phyloP scores from a whole-genome alignment of 352 stramenopile genomes.

The Bremia lactucae region DNA sequence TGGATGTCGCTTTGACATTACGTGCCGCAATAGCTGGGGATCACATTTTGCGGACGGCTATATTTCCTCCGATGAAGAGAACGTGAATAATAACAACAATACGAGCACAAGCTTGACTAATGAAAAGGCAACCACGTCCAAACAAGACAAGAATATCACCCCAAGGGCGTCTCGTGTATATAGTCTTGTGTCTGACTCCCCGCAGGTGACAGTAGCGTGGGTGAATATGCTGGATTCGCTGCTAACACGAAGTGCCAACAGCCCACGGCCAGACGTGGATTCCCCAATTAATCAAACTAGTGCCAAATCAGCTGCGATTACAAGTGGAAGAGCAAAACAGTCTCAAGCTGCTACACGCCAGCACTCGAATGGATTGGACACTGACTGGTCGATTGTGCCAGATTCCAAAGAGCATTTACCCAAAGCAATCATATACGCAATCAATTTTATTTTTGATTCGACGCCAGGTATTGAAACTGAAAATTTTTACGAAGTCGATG shows the following conservation, averaged over 20 bases:
- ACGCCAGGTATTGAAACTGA: constrained; percentile 65
- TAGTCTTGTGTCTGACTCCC: constrained; percentile 68
- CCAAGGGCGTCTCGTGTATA: constrained; percentile 59
- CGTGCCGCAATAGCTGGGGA: constrained; percentile 65
- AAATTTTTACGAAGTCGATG: constrained; percentile 57
- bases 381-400: constrained; percentile 33
- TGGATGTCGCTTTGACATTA: constrained; percentile 77
- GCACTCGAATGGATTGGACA: constrained; percentile 32
- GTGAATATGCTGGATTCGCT: constrained; percentile 66
- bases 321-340: constrained; percentile 21
- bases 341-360: constrained; percentile 20
- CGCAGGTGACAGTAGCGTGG: constrained; percentile 60
- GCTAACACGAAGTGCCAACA: constrained; percentile 62
- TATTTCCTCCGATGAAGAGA: constrained; percentile 66
- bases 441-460: constrained; percentile 81
- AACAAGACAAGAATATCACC: constrained; percentile 41
- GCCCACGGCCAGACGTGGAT: constrained; percentile 42
- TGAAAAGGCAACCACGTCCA: constrained; percentile 13
- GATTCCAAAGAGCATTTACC: constrained; percentile 39
- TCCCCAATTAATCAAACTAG: constrained; percentile 4
- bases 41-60: constrained; percentile 75
- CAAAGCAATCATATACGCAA: constrained; percentile 40
- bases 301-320: constrained; percentile 5
- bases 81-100: constrained; percentile 25
- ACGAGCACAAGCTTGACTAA: constrained; percentile 9